These are phyloP conservation scores for Pythium utonaiense DNA, from an alignment of 352 stramenopile genomes.

Conservation along the genomic window DNA sequence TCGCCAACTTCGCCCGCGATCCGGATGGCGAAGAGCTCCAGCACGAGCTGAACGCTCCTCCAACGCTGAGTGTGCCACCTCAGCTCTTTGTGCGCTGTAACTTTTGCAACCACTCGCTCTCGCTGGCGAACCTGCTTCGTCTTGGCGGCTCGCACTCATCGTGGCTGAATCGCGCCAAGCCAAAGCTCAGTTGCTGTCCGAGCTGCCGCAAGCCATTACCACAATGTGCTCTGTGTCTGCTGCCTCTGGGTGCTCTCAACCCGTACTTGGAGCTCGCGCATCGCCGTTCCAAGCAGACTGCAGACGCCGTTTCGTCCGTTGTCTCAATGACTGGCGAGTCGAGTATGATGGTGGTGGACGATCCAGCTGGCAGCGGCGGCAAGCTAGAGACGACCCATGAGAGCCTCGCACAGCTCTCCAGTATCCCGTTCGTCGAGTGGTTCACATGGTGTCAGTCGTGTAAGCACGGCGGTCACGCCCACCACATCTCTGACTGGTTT, in stretches of 20 bases:
- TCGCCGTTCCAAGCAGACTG: slow-evolving; percentile 59
- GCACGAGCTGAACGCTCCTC: slow-evolving; percentile 38
- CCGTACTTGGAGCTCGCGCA: slow-evolving; percentile 94
- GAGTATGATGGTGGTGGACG: slow-evolving; percentile 35
- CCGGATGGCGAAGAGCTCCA: slow-evolving; percentile 43
- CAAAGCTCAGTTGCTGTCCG: slow-evolving; percentile 87
- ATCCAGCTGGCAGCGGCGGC: slow-evolving; percentile 27
- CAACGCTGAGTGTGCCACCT: slow-evolving; percentile 60
- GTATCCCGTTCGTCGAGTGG: slow-evolving; percentile 94
- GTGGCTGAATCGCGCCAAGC: slow-evolving; percentile 87
- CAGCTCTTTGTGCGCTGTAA: slow-evolving; percentile 94
- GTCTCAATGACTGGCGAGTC: slow-evolving; percentile 15
- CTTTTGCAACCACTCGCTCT: slow-evolving; percentile 90
- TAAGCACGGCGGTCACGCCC: slow-evolving; percentile 89
- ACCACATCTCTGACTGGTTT: slow-evolving; percentile 95
- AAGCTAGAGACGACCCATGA: slow-evolving; percentile 61
- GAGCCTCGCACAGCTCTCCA: slow-evolving; percentile 87
- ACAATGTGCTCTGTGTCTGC: slow-evolving; percentile 91
- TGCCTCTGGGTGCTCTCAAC: slow-evolving; percentile 92
- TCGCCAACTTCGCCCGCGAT: slow-evolving; percentile 55
- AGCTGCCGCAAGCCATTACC: slow-evolving; percentile 92
- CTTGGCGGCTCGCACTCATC: slow-evolving; percentile 89
- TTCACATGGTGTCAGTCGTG: slow-evolving; percentile 94
- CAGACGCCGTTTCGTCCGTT: slow-evolving; percentile 40
- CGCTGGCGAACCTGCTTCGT: slow-evolving; percentile 84